Conservation (phyloP, 306 rosid genomes). For the Morella rubra region DNA sequence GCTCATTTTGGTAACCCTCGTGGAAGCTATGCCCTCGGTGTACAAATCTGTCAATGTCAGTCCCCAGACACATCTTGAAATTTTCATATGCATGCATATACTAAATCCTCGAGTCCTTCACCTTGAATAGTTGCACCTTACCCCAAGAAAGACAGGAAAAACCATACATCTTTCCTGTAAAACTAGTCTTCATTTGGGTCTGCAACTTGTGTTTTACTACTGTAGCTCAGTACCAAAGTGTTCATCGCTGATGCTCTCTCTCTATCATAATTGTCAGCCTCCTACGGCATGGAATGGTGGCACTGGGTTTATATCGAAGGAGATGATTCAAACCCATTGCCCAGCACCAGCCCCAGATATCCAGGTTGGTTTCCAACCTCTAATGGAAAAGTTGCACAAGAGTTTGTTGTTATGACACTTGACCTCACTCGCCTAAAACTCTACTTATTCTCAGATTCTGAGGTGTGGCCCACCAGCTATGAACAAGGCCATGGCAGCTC, state of each 20-base stretch:
- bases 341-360: slow-evolving; percentile 44
- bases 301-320: slow-evolving; percentile 35
- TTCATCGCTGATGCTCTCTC: not conserved
- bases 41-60: not conserved
- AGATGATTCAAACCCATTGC: slow-evolving; percentile 40
- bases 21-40: not conserved
- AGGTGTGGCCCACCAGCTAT: slow-evolving; percentile 8
- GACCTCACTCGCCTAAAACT: not conserved
- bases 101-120: too few relatives aligned
- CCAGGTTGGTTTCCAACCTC: slow-evolving; percentile 31
- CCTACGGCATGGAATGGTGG: slow-evolving; percentile 53
- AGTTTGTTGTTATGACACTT: too few relatives aligned
- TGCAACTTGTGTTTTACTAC: too few relatives aligned
- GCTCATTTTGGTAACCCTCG: not conserved
- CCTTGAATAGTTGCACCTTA: not conserved
- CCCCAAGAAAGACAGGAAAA: not conserved
- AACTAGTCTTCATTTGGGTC: too few relatives aligned
- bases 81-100: too few relatives aligned
- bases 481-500: slow-evolving; percentile 47
- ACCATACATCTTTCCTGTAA: not conserved
- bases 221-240: not conserved
- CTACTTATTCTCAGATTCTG: not conserved
- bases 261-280: slow-evolving; percentile 36
- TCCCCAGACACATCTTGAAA: too few relatives aligned
- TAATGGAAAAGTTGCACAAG: too few relatives aligned